Base-by-base conservation (phyloP, 768 basidiomycete genomes). In the Dacryopinax primogenitus region DNA sequence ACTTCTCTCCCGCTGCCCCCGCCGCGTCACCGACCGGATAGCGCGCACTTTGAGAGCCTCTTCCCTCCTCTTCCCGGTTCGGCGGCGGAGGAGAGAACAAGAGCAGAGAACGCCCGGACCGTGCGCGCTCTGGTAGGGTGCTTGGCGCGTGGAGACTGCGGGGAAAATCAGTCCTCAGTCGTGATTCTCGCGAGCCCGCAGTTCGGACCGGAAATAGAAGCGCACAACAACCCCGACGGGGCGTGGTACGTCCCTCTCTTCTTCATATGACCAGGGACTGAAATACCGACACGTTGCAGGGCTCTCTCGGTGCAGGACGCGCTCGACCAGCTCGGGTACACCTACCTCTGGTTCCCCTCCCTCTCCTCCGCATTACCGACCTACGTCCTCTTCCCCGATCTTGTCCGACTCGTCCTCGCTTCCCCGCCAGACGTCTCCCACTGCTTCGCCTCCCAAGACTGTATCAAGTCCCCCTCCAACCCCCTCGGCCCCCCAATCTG, bases 401-500 rank as follows among this genome's bases (percentile, higher is more conserved):
- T 58, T 9, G 47, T 61, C 28, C 51, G 13, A n/a, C 33, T 61
- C 47, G 45, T 65, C 47, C 37, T 65, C 11, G 44, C 64, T 3
- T 21, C 34, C 18, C 4, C 23, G 3, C 13, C 3, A 3, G 30
- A 35, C 32, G 23, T 65, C 12, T 30, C 36, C 28, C 18, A 61
- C 7, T 65, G 64, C 41, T 23, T 58, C 33, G 7, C 2, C 18
- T 30, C 30, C 26, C 32, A 13, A 18, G 26, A 37, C 33, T 65
- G 64, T 26, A 65, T 65, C 64, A 65, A 65, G 47, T 65, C 64
- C 33, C 33, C 44, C 12, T 26, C 23, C n/a, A 65, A 65, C 30
- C 33, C 47, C n/a, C 21, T 26, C 32, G 64, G 64, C 33, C 63
- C 32, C 26, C 51, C 51, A 23, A 6, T 30, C 51, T 58, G 51